Percentiles rank a stretch among this genome's conserved stretches.
These are phyloP conservation scores for Ogataea nakhonphanomensis DNA, from an alignment of 805 yeast genomes.

Conservation along the genomic window DNA sequence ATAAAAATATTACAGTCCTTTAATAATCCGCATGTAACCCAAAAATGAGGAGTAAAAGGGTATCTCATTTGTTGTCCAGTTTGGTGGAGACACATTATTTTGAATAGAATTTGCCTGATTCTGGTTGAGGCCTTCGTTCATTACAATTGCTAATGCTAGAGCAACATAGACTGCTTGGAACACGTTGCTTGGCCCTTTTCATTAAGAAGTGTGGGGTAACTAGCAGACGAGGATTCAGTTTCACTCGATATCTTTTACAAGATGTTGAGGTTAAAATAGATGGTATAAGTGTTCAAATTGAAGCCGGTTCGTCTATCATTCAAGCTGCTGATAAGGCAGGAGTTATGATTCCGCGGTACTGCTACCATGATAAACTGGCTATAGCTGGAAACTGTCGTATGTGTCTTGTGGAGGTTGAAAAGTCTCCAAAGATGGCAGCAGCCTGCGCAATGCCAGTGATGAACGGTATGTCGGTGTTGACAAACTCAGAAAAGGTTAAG, in stretches of 20 bases:
- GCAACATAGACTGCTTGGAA: background rate
- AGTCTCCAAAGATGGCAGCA: constrained; percentile 86
- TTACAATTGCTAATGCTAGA: background rate
- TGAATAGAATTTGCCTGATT: background rate
- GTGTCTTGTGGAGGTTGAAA: constrained; percentile 88
- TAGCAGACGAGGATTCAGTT: constrained; percentile 14
- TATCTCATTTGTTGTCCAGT: background rate
- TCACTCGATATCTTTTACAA: constrained; percentile 6
- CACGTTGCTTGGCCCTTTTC: constrained; percentile 2
- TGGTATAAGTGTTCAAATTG: constrained; percentile 71
- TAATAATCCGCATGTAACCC: background rate
- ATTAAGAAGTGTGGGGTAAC: constrained; percentile 4
- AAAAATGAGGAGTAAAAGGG: constrained; percentile 12
- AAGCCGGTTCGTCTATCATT: constrained; percentile 82
- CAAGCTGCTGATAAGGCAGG: constrained; percentile 94
- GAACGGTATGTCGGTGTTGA: constrained; percentile 82
- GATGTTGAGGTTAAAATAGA: constrained; percentile 48
- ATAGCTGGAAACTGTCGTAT: constrained; percentile 92
- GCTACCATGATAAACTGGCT: constrained; percentile 87
- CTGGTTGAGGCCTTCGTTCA: too few species aligned
- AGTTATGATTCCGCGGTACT: constrained; percentile 81
- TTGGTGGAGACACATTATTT: background rate
- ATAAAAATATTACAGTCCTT: background rate
- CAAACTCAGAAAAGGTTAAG: constrained; percentile 72
- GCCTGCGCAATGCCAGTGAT: constrained; percentile 92